phyloP scores from a whole-genome alignment of 441 rosid species.

The Dalechampia spathulata region DNA sequence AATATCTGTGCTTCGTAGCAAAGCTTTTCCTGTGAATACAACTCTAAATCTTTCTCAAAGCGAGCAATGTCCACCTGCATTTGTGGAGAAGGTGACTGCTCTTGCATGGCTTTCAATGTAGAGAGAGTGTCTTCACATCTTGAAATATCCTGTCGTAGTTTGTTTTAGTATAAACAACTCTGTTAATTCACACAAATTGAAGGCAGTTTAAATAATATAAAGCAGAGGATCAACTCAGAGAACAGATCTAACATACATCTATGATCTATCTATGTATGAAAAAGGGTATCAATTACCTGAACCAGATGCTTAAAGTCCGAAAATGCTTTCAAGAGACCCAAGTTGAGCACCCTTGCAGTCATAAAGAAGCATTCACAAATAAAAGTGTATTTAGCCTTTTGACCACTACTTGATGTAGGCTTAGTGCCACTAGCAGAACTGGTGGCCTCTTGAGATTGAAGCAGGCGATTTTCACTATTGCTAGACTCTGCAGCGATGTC shows the following conservation, averaged over 20 bases:
- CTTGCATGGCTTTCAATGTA: slow-evolving; percentile 61
- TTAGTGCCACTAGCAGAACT: slow-evolving; percentile 54
- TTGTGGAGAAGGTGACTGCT: slow-evolving; percentile 62
- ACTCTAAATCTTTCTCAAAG: slow-evolving; percentile 76
- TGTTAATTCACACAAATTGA: too few species aligned
- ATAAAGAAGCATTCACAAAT: slow-evolving; percentile 98
- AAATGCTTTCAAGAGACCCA: slow-evolving; percentile 93
- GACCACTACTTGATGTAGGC: slow-evolving; percentile 31
- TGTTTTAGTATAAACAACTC: background rate
- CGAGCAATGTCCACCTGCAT: slow-evolving; percentile 59
- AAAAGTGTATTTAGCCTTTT: slow-evolving; percentile 49
- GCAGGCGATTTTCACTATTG: slow-evolving; percentile 45
- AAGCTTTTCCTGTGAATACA: slow-evolving; percentile 79
- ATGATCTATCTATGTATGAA: slow-evolving; percentile 11
- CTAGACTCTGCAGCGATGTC: slow-evolving; percentile 23
- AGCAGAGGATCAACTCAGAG: background rate
- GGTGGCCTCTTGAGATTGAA: slow-evolving; percentile 72
- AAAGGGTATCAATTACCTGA: slow-evolving; percentile 50
- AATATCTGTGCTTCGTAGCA: slow-evolving; percentile 94
- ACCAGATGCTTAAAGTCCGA: slow-evolving; percentile 94
- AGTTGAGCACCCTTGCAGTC: slow-evolving; percentile 93
- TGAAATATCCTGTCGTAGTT: slow-evolving; percentile 58
- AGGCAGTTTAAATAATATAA: background rate
- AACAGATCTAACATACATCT: background rate
- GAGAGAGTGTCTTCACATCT: slow-evolving; percentile 76